Base-by-base conservation (phyloP, 176 grass and related monocot species). In the Musa schizocarpa region DNA sequence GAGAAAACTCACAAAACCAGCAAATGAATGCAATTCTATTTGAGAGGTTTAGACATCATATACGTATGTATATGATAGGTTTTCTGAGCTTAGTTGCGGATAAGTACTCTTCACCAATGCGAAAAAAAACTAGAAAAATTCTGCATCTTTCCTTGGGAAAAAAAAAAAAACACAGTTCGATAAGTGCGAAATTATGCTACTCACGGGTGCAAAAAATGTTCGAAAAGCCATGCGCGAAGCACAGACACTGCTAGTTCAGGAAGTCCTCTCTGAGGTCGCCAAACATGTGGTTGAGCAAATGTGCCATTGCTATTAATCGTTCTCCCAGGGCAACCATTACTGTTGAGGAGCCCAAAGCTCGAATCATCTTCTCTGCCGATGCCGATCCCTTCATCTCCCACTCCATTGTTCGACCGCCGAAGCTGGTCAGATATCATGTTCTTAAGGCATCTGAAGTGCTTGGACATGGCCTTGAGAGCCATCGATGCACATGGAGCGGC, bases 191-290 rank as follows among this genome's bases (percentile, higher is more conserved):
- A 50, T 70, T 50, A 64, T 48, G 12, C 1, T 17, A 86, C 81
- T 79, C 21, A 72, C 81, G 74, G 80, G 69, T 81, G 74, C 59
- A 90, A 23, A 59, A 66, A 86, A 55, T 81, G 96, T 55, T 99
- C 91, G 50, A 99, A 99, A 0, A 99, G 74, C 59, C 96, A 99
- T 20, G 91, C 83, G 1, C 96, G 88, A 57, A 99, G 88, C 52
- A 99, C 86, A 10, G 88, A 83, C 34, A 99, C 96, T 0, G 96
- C 89, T 9, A 91, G 96, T 71, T 99, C 96, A 0, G 96, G 96
- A 22, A 99, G 91, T 4, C 72, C 13, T 77, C 85, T 68, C 77
- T 95, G 96, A 24, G 96, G 91, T 12, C 96, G 84, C 96, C 96
- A 99, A 50, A 99, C 81, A 81, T 95, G 86, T 19, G 85, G 86